These are phyloP conservation scores for Cyamopsis tetragonoloba DNA, from an alignment of 306 rosid genomes.

Conservation along the genomic window DNA sequence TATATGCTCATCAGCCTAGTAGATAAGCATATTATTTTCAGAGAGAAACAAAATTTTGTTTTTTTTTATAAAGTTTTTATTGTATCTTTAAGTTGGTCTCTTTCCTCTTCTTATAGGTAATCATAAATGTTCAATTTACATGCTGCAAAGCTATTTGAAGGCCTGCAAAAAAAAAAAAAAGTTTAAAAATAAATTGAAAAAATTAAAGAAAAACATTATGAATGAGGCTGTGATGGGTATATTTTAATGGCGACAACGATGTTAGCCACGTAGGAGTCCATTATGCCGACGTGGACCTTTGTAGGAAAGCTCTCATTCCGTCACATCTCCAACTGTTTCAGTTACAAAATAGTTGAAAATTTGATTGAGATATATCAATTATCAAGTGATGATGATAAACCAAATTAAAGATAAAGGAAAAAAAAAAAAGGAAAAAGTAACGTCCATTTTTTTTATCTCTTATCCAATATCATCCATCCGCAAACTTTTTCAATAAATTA, in stretches of 20 bases:
- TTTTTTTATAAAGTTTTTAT: no score
- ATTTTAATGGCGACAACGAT: constrained; percentile 30
- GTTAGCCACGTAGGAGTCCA: constrained; percentile 47
- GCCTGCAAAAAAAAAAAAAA: no score
- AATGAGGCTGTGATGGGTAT: background rate
- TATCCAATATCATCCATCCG: constrained; percentile 29
- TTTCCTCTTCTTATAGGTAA: constrained; percentile 7
- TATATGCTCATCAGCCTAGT: no score
- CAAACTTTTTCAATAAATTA: constrained; percentile 12
- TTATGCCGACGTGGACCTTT: constrained; percentile 53
- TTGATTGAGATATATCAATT: background rate
- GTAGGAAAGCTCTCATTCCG: constrained; percentile 47
- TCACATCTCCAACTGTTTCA: constrained; percentile 64
- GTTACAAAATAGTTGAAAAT: constrained; percentile 33
- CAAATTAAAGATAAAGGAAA: constrained; percentile 27
- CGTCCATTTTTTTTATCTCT: constrained; percentile 26
- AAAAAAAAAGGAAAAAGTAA: background rate
- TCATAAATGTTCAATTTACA: background rate
- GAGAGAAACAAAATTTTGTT: no score
- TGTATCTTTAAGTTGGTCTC: background rate
- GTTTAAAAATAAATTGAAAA: background rate
- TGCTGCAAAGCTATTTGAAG: background rate
- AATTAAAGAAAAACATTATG: background rate
- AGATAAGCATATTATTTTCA: no score
- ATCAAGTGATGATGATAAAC: constrained; percentile 22